Conservation (phyloP, 1,284 basidiomycete genomes). For the Ceratobasidium sp. region DNA sequence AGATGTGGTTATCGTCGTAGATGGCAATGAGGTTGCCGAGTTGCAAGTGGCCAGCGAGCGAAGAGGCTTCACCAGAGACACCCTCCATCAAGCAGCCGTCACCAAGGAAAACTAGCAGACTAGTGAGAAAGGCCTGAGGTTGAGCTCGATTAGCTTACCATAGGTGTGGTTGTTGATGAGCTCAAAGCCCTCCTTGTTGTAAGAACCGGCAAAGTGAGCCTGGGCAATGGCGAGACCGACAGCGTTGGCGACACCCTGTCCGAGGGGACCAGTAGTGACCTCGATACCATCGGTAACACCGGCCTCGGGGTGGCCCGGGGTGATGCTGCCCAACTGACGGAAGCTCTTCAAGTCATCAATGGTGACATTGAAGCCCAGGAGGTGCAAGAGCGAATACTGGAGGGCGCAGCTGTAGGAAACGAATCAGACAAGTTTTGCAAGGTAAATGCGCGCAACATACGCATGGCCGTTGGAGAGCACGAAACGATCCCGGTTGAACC, state of each 20-base stretch:
- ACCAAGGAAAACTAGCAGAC: constrained; percentile 75
- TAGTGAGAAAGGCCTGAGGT: constrained; percentile 38
- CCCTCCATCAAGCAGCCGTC: constrained; percentile 98
- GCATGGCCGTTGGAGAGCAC: constrained; percentile 86
- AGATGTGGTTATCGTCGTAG: constrained; percentile 93
- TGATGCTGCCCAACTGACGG: constrained; percentile 86
- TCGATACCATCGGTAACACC: constrained; percentile 92
- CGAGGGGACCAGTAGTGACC: constrained; percentile 95
- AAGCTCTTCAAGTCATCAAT: constrained; percentile 85
- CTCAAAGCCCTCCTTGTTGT: constrained; percentile 86
- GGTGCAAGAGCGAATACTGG: constrained; percentile 83
- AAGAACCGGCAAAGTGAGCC: constrained; percentile 85
- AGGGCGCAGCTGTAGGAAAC: constrained; percentile 71
- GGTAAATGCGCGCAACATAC: constrained; percentile 57
- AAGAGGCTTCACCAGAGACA: constrained; percentile 88
- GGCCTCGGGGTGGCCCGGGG: constrained; percentile 91
- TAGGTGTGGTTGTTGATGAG: constrained; percentile 92
- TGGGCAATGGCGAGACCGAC: constrained; percentile 94
- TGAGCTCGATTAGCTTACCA: constrained; percentile 53
- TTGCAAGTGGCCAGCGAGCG: constrained; percentile 91
- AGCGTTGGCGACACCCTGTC: constrained; percentile 91
- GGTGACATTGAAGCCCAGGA: constrained; percentile 82
- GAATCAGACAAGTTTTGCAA: constrained; percentile 4
- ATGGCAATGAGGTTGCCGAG: constrained; percentile 91
- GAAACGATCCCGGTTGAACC: constrained; percentile 91